Evolutionary conservation across 2,329 filamentous ascomycete genomes (phyloP).

Genomic region (Trichoderma simmonsii): DNA sequence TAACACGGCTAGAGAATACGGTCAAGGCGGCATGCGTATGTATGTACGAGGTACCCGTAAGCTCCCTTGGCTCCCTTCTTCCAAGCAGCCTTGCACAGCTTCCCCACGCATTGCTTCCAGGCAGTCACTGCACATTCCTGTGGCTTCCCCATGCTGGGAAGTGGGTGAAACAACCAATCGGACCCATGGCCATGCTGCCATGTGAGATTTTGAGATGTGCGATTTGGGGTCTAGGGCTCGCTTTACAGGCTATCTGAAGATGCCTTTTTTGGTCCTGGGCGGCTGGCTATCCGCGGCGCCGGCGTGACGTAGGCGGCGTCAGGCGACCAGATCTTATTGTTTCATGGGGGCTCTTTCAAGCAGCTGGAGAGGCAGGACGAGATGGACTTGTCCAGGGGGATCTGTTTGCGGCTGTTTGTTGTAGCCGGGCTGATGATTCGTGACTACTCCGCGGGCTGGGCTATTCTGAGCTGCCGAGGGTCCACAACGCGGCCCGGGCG

Average conservation of each 20-base stretch:
- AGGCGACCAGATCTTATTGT: slow-evolving; percentile 10
- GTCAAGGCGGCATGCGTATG: background rate
- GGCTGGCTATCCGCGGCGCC: slow-evolving; percentile 10
- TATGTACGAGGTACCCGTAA: background rate
- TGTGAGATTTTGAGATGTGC: slow-evolving; percentile 18
- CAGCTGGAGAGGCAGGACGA: background rate
- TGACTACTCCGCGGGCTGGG: background rate
- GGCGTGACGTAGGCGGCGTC: slow-evolving; percentile 17
- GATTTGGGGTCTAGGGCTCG: slow-evolving; percentile 8
- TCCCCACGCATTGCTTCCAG: background rate
- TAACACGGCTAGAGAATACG: background rate
- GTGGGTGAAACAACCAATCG: slow-evolving; percentile 1
- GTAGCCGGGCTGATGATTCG: slow-evolving; percentile 1
- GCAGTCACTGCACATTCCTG: background rate
- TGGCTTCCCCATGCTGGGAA: slow-evolving; percentile 1
- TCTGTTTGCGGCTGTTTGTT: background rate
- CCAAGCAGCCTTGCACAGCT: slow-evolving; percentile 9
- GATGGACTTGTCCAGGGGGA: background rate
- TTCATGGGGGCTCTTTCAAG: background rate
- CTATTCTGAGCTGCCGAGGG: slow-evolving; percentile 4
- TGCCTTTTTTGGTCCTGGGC: background rate
- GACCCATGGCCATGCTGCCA: slow-evolving; percentile 7
- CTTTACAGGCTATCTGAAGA: slow-evolving; percentile 5
- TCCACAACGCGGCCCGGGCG: slow-evolving; percentile 15
- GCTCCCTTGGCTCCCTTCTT: slow-evolving; percentile 9